Evolutionary conservation across 2,329 filamentous ascomycete species (phyloP), one percentile per base, ranked within the genome.

Genomic region (Triangularia verruculosa): DNA sequence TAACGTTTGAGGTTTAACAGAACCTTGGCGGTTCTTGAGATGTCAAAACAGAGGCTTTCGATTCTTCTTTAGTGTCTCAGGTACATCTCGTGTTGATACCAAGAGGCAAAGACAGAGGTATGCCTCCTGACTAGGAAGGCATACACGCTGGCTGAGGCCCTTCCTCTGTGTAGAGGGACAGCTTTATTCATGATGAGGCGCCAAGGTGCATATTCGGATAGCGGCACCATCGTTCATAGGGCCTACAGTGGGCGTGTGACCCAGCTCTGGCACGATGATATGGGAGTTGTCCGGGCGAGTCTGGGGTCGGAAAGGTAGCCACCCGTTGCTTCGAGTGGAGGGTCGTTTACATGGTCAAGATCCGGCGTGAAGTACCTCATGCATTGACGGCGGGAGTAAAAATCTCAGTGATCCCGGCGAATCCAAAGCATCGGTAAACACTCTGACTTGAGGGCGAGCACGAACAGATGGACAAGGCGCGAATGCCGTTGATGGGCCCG

Each of bases 171-270:
- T 47, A 9, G 17, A 2, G 17, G 11, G 6, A 47, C n/a, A 20
- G n/a, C 7, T 47, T n/a, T 47, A 6, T 4, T 7, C 17, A 17
- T 17, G n/a, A 6, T 17, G 17, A 20, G 39, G 7, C n/a, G 39
- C 11, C 11, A 6, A 20, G n/a, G 24, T 43, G 51, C 59, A 61
- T 53, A 17, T 27, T 27, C 30, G n/a, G 30, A 55, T 52, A 22
- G 12, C 61, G 34, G 25, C 58, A 61, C 34, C 25, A 54, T n/a
- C 20, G 22, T 25, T 58, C 17, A 61, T 61, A 65, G 43, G 61
- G 20, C 9, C 15, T 22, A 27, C 17, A 30, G 2, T 11, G 32
- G 13, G 28, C 53, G 58, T 39, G 13, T 63, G 61, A 62, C 57
- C 15, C n/a, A 4, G 17, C 56, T 6, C 39, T 47, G 8, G 39